A percentile compares a stretch with the other conserved stretches of the same genome.
Conservation (phyloP, 257 asterid genomes). For the Fraxinus americana region DNA sequence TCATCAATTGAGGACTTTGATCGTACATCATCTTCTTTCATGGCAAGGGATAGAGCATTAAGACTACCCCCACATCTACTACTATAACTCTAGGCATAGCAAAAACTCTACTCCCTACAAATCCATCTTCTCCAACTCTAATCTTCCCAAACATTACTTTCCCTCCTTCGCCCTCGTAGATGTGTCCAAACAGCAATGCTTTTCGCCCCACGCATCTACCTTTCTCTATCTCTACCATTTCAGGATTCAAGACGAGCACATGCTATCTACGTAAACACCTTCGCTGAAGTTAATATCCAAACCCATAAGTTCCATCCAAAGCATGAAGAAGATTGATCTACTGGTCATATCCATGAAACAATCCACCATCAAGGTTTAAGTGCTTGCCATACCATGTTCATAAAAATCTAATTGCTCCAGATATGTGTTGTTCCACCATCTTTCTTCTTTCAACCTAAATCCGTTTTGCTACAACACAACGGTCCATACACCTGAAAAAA, state of each 20-base stretch:
- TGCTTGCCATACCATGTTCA: conserved; percentile 88
- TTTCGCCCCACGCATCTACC: conserved; percentile 75
- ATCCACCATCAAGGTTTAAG: conserved; percentile 65
- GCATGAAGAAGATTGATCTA: conserved; percentile 58
- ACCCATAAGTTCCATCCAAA: conserved; percentile 86
- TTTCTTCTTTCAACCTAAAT: conserved; percentile 58
- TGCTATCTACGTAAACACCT: conserved; percentile 76
- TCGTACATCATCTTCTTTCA: conserved; percentile 73
- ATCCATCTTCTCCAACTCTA: conserved; percentile 67
- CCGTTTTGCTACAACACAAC: conserved; percentile 61
- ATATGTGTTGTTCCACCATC: conserved; percentile 59
- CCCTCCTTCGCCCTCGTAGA: conserved; percentile 82
- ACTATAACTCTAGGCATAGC: conserved; percentile 88
- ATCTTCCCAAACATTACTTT: conserved; percentile 78
- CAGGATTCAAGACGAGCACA: conserved; percentile 80
- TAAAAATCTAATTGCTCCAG: conserved; percentile 60
- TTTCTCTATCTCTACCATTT: conserved; percentile 73
- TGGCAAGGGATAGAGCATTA: conserved; percentile 73
- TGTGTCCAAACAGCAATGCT: conserved; percentile 73
- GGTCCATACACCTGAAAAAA: conserved; percentile 53
- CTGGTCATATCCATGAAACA: conserved; percentile 66
- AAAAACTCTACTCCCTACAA: conserved; percentile 74
- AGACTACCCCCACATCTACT: conserved; percentile 54
- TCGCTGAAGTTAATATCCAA: conserved; percentile 51
- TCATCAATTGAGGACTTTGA: conserved; percentile 23